A percentile compares a stretch with the other conserved stretches of the same genome.
phyloP scores from a whole-genome alignment of 257 asterid genomes.

The Vinca minor region DNA sequence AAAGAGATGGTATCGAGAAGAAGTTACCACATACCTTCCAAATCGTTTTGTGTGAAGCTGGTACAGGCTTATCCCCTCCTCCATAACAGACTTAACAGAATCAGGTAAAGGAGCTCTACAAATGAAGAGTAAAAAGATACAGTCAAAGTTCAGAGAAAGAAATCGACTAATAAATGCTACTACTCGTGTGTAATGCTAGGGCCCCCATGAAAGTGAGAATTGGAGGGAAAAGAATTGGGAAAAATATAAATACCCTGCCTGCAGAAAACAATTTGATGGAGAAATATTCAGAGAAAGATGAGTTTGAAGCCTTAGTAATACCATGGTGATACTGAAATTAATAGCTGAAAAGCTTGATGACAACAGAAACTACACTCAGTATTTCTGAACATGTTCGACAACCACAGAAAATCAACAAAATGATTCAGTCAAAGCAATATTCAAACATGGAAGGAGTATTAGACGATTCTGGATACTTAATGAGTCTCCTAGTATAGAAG shows the following conservation, averaged over 20 bases:
- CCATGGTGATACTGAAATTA: not conserved
- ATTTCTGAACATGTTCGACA: not conserved
- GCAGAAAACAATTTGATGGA: not conserved
- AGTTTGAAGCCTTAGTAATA: too few relatives aligned
- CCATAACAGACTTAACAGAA: slow-evolving; percentile 51
- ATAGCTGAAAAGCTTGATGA: not conserved
- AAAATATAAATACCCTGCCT: not conserved
- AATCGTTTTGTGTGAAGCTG: slow-evolving; percentile 57
- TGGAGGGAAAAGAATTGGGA: not conserved
- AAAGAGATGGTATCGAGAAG: not conserved
- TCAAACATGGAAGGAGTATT: not conserved
- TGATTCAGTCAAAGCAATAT: not conserved
- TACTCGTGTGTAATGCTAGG: not conserved
- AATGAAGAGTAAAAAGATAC: slow-evolving; percentile 24
- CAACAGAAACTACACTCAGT: not conserved
- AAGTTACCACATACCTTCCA: slow-evolving; percentile 43
- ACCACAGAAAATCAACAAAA: not conserved
- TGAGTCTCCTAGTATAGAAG: not conserved
- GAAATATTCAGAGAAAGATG: not conserved
- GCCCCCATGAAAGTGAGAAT: not conserved
- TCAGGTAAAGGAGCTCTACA: slow-evolving; percentile 79
- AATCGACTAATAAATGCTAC: not conserved
- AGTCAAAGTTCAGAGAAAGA: slow-evolving; percentile 4
- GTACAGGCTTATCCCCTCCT: slow-evolving; percentile 78
- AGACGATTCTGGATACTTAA: not conserved